Evolutionary conservation across 2,329 filamentous ascomycete genomes (phyloP), one percentile per base, ranked within the genome.

Genomic region (Aspergillus tanneri): DNA sequence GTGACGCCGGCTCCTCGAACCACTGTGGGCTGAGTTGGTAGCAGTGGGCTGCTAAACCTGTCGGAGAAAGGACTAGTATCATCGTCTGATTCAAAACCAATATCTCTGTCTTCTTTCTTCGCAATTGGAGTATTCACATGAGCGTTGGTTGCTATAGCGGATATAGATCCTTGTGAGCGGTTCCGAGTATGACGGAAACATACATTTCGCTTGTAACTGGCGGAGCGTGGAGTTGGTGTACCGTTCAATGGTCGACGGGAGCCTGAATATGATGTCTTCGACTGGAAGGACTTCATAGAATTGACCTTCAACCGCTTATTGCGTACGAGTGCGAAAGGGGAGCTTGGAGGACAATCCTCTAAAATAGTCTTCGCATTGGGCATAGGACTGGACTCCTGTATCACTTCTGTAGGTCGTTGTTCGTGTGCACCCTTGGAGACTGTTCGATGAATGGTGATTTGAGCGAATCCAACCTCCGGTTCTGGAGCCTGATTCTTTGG

Each of bases 381-480:
- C 35, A 61, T 57, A 1, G 56, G 48, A 7, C 56, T 57, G 1
- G 59, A 54, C 14, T 50, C 34, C 18, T 57, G 54, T 14, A 47
- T 47, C 5, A 24, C 36, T 2, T 58, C 50, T 4, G 53, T 40
- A 0, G 48, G 10, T 7, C 47, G 22, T 4, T 34, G 43, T 27
- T 43, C 42, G 5, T 45, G 36, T 16, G 28, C 22, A 6, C 54
- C 46, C 16, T 52, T 54, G 3, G 57, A 28, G 1, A 64, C 55
- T 47, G 64, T 71, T 41, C 83, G 81, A 60, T 90, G 85, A 39
- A 93, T 77, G 0, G 82, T 83, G 43, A 90, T 81, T 58, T 83
- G 87, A 23, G 85, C 78, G 58, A 84, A 83, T 50, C 84, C 80
- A 6, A 74, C 77, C 42, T 82, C 77, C 28, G 44, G 45, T 5